Evolutionary conservation across 768 basidiomycete species (phyloP).

Genomic region (Suillus lakei): DNA sequence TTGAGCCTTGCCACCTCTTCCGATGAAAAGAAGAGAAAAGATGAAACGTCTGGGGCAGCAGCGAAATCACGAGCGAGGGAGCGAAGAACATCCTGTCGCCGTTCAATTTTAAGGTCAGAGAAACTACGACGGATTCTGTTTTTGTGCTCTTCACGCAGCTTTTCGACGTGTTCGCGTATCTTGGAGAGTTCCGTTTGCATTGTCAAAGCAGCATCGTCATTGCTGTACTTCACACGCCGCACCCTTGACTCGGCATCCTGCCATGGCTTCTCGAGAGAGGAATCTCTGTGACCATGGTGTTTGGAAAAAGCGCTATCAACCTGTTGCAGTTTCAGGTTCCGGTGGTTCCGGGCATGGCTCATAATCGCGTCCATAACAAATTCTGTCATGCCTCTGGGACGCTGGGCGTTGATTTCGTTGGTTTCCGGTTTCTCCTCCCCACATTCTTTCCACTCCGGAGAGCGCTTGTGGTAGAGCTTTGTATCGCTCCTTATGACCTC

Average conservation of each 20-base stretch:
- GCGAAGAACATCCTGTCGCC: constrained; percentile 53
- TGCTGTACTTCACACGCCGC: constrained; percentile 13
- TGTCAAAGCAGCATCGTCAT: constrained; percentile 16
- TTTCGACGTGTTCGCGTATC: constrained; percentile 47
- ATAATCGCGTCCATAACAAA: constrained; percentile 39
- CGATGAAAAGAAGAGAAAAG: constrained; percentile 28
- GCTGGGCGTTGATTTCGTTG: constrained; percentile 16
- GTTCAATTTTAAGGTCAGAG: constrained; percentile 44
- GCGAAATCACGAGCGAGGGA: constrained; percentile 47
- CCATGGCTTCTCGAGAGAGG: constrained; percentile 44
- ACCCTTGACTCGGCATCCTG: constrained; percentile 32
- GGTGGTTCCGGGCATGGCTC: constrained; percentile 9
- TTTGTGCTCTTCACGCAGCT: constrained; percentile 33
- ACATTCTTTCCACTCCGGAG: constrained; percentile 33
- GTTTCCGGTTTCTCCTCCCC: constrained; percentile 1
- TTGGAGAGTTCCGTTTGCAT: constrained; percentile 39
- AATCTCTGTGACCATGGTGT: not conserved
- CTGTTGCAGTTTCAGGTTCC: constrained; percentile 9
- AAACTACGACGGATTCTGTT: constrained; percentile 34
- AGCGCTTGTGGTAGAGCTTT: constrained; percentile 24
- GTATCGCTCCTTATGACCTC: constrained; percentile 37
- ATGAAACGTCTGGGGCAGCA: constrained; percentile 35
- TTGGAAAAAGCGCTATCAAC: constrained; percentile 5
- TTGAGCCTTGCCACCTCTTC: constrained; percentile 41
- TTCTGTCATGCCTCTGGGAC: constrained; percentile 9